phyloP scores from a whole-genome alignment of 2,329 filamentous ascomycete genomes.

The Dactylellina haptotyla region DNA sequence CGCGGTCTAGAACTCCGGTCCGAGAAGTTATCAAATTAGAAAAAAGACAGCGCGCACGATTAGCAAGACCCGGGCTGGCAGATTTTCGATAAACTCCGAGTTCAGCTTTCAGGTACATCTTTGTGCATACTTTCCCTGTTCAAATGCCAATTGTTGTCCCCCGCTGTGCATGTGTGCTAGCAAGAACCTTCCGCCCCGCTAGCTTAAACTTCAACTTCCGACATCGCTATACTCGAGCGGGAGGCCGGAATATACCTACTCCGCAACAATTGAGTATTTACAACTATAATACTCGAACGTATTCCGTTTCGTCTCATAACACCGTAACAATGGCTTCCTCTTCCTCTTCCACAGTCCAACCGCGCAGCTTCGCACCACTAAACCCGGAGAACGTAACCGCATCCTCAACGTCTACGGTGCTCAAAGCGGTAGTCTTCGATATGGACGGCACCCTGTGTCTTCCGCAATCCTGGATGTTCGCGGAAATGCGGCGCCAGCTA shows the following conservation, averaged over 20 bases:
- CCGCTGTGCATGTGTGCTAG: background rate
- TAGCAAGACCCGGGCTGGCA: background rate
- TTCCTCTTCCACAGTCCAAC: background rate
- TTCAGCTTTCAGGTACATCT: background rate
- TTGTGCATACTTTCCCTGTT: background rate
- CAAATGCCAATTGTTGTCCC: slow-evolving; percentile 26
- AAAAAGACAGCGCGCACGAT: too few relatives aligned
- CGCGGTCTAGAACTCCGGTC: too few relatives aligned
- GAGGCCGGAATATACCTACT: background rate
- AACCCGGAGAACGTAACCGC: slow-evolving; percentile 56
- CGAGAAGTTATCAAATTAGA: too few relatives aligned
- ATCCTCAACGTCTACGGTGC: slow-evolving; percentile 62
- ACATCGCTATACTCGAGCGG: slow-evolving; percentile 1
- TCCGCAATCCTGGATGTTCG: slow-evolving; percentile 96
- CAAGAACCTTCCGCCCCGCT: background rate
- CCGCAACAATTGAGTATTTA: background rate
- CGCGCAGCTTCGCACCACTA: slow-evolving; percentile 69
- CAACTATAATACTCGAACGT: background rate
- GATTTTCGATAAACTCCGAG: background rate
- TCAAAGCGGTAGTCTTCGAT: slow-evolving; percentile 81
- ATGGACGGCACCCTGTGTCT: slow-evolving; percentile 88
- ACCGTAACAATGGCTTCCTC: background rate
- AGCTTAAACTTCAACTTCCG: slow-evolving; percentile 27
- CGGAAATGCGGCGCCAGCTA: slow-evolving; percentile 80
- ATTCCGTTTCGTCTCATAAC: background rate